phyloP scores from a whole-genome alignment of 805 yeast species.

The Kockiozyma suomiensis region DNA sequence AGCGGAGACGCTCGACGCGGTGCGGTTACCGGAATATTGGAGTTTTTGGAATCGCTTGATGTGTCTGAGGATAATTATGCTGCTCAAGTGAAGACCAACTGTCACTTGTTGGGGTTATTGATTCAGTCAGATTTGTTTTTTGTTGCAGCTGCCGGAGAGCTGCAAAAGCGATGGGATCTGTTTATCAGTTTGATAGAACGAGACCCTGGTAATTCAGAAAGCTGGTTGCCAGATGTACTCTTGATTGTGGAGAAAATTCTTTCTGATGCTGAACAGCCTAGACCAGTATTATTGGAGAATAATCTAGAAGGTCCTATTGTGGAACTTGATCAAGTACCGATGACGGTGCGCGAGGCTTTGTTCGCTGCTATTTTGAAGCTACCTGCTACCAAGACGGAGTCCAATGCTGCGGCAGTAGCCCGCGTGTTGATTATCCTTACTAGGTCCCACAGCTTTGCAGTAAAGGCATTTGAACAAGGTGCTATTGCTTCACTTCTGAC shows the following conservation, averaged over 20 bases:
- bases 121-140: constrained; percentile 34
- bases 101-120: constrained; percentile 38
- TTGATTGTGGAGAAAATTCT: constrained; percentile 58
- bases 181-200: constrained; percentile 28
- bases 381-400: constrained; percentile 47
- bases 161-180: constrained; percentile 27
- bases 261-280: constrained; percentile 54
- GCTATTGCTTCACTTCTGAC: constrained; percentile 53
- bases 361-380: constrained; percentile 51
- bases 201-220: constrained; percentile 7
- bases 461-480: constrained; percentile 50
- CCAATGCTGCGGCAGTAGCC: constrained; percentile 57
- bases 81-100: constrained; percentile 7
- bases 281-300: constrained; percentile 40
- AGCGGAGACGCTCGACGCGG: neutral
- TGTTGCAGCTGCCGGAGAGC: constrained; percentile 19
- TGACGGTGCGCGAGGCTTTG: constrained; percentile 39
- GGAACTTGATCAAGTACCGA: constrained; percentile 34
- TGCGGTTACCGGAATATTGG: constrained; percentile 3
- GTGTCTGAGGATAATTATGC: constrained; percentile 9
- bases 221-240: constrained; percentile 63
- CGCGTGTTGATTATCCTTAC: constrained; percentile 59
- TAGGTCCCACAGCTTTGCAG: constrained; percentile 48
- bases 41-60: neutral
- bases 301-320: constrained; percentile 12